A percentile compares a stretch with the other conserved stretches of the same genome.
Conservation (phyloP, 768 basidiomycete genomes). For the Podaxis sp. region DNA sequence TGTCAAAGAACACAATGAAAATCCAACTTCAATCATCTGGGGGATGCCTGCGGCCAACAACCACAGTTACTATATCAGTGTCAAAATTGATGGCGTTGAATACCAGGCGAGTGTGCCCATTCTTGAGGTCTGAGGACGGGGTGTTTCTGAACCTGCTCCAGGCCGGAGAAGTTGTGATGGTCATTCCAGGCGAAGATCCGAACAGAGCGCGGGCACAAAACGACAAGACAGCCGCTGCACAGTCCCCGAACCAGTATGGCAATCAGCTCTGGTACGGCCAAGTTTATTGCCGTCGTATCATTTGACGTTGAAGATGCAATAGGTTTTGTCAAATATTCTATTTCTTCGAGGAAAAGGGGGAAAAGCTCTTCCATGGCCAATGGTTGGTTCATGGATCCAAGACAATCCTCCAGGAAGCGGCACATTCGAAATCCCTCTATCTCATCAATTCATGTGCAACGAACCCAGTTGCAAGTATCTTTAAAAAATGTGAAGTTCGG, state of each 20-base stretch:
- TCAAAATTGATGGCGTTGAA: conserved; percentile 49
- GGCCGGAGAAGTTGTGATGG: conserved; percentile 63
- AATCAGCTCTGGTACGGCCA: conserved; percentile 55
- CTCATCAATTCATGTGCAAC: conserved; percentile 54
- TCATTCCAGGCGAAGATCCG: conserved; percentile 50
- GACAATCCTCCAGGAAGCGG: conserved; percentile 60
- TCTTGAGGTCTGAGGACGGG: neutral
- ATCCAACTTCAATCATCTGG: conserved; percentile 30
- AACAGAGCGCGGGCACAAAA: conserved; percentile 35
- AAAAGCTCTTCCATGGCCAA: conserved; percentile 63
- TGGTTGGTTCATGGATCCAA: conserved; percentile 68
- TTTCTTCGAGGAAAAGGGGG: conserved; percentile 41
- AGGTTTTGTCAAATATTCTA: conserved; percentile 74
- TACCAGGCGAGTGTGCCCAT: conserved; percentile 42
- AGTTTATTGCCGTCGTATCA: neutral
- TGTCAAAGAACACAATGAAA: conserved; percentile 21
- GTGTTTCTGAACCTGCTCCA: conserved; percentile 18
- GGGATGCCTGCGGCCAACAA: conserved; percentile 15
- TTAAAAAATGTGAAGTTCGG: conserved; percentile 50
- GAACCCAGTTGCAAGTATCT: conserved; percentile 50
- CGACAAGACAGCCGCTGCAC: conserved; percentile 27
- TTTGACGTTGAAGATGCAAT: neutral
- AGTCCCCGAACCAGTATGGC: conserved; percentile 50
- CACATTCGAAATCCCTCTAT: conserved; percentile 59
- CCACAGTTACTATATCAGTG: conserved; percentile 36